Percentiles rank a stretch among this genome's conserved stretches.
Conservation (phyloP, 805 yeast genomes). For the Spathaspora arborariae region DNA sequence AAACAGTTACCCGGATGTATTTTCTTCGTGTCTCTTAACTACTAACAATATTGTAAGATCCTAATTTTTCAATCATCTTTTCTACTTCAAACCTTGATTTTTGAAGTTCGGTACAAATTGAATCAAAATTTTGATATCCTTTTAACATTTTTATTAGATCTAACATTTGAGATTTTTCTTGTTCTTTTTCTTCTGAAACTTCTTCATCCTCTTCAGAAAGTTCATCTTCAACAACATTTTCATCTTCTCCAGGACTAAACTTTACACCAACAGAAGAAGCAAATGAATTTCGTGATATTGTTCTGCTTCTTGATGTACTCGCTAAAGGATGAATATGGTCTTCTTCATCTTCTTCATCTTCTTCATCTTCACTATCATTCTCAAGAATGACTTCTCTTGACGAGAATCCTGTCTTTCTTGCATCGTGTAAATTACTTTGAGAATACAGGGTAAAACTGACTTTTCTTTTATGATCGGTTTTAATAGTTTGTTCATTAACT, state of each 20-base stretch:
- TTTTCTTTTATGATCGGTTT: constrained; percentile 19
- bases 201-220: constrained; percentile 13
- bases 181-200: constrained; percentile 6
- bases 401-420: background rate
- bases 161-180: constrained; percentile 25
- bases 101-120: constrained; percentile 67
- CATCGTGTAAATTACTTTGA: background rate
- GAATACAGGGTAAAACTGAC: constrained; percentile 28
- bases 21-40: constrained; percentile 14
- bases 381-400: constrained; percentile 10
- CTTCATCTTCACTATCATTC: constrained; percentile 11
- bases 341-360: constrained; percentile 9
- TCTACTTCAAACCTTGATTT: constrained; percentile 56
- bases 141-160: constrained; percentile 43
- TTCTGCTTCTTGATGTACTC: background rate
- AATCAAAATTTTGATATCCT: constrained; percentile 55
- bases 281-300: background rate
- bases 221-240: background rate
- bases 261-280: background rate
- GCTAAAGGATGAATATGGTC: background rate
- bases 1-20: constrained; percentile 2
- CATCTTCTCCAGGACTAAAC: background rate
- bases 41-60: constrained; percentile 33
- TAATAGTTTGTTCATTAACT: constrained; percentile 20
- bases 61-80: constrained; percentile 35